phyloP scores from a whole-genome alignment of 1,284 basidiomycete genomes.

The Earliella scabrosa region DNA sequence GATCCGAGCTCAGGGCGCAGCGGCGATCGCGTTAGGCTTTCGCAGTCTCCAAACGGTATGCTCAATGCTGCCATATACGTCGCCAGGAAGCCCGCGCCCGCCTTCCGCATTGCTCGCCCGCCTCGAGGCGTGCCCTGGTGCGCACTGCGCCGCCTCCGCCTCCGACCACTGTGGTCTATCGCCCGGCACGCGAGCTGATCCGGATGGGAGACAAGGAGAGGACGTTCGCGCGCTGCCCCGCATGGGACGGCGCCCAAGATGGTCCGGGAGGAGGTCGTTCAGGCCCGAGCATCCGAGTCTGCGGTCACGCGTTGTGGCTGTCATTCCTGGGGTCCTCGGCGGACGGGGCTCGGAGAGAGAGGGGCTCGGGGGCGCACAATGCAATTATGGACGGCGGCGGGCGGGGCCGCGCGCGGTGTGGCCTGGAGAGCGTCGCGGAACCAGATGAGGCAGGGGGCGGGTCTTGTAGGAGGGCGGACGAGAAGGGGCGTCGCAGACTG shows the following conservation, averaged over 20 bases:
- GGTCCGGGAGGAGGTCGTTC: slow-evolving; percentile 23
- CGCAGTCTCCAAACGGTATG: slow-evolving; percentile 25
- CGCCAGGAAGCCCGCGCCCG: slow-evolving; percentile 15
- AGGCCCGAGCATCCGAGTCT: slow-evolving; percentile 23
- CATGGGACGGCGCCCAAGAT: slow-evolving; percentile 21
- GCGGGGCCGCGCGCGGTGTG: not conserved
- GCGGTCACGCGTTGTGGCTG: slow-evolving; percentile 18
- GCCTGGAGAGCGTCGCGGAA: slow-evolving; percentile 23
- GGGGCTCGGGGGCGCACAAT: slow-evolving; percentile 1
- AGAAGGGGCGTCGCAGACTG: slow-evolving; percentile 2
- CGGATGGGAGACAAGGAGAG: too few relatives aligned
- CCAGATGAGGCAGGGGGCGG: slow-evolving; percentile 19
- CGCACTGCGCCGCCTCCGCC: not conserved
- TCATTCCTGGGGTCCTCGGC: not conserved
- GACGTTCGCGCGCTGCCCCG: slow-evolving; percentile 12
- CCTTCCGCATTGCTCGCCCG: not conserved
- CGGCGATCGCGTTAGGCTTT: not conserved
- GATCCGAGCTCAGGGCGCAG: slow-evolving; percentile 17
- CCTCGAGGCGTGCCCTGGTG: not conserved
- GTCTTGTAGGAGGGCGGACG: not conserved
- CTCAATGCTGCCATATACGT: slow-evolving; percentile 26
- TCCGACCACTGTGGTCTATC: too few relatives aligned
- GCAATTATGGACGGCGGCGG: not conserved
- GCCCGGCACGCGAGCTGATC: too few relatives aligned
- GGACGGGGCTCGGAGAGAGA: not conserved